A percentile compares a stretch with the other conserved stretches of the same genome.
phyloP scores from a whole-genome alignment of 1,284 basidiomycete species.

The Puccinia coronata region DNA sequence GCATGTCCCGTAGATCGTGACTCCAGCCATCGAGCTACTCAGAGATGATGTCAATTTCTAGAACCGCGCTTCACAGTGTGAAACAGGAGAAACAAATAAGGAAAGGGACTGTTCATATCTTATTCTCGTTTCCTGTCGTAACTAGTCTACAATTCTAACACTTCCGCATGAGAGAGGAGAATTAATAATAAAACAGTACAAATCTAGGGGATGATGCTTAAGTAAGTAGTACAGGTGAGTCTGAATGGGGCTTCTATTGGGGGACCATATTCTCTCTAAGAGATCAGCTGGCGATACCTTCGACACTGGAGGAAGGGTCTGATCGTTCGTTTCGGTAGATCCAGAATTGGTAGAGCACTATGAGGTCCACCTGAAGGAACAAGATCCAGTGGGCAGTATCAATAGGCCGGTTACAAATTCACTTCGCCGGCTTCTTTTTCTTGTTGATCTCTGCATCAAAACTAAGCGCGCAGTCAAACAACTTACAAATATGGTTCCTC shows the following conservation, averaged over 20 bases:
- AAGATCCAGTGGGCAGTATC: too few relatives aligned
- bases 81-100: background rate
- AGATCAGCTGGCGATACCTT: background rate
- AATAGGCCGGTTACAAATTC: too few relatives aligned
- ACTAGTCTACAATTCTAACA: background rate
- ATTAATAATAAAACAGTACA: constrained; percentile 1
- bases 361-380: constrained; percentile 15
- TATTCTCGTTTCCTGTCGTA: background rate
- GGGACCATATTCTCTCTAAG: background rate
- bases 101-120: background rate
- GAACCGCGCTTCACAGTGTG: background rate
- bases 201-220: background rate
- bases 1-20: too few relatives aligned
- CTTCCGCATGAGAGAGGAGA: background rate
- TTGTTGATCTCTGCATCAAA: too few relatives aligned
- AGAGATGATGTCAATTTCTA: too few relatives aligned
- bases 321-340: constrained; percentile 40
- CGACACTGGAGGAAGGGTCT: too few relatives aligned
- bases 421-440: too few relatives aligned
- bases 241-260: background rate
- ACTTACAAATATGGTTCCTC: constrained; percentile 43
- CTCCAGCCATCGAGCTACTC: too few relatives aligned
- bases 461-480: too few relatives aligned
- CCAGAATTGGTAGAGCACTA: constrained; percentile 49
- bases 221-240: background rate